phyloP scores from a whole-genome alignment of 345 rosid genomes.

The Murraya koenigii region DNA sequence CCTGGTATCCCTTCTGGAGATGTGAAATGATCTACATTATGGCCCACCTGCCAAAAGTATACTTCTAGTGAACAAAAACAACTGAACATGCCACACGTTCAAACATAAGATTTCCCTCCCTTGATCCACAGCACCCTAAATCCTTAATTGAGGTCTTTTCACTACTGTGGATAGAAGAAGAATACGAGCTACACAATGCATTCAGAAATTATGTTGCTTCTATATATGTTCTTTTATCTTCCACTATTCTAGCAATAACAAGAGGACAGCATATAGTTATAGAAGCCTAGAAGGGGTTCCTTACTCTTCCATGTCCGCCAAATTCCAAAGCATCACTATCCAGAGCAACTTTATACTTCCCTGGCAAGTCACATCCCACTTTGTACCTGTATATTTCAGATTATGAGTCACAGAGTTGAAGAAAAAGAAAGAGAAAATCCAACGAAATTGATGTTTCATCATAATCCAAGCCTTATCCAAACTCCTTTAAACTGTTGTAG shows the following conservation, averaged over 20 bases:
- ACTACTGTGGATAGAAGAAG: neutral
- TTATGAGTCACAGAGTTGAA: neutral
- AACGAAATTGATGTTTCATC: neutral
- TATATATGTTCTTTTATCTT: neutral
- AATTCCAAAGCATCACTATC: constrained; percentile 73
- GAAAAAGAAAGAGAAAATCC: neutral
- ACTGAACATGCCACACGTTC: neutral
- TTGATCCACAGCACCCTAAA: too few species aligned
- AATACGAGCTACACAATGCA: neutral
- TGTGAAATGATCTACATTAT: constrained; percentile 66
- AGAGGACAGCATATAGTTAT: constrained; percentile 9
- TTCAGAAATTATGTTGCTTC: neutral
- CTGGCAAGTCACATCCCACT: constrained; percentile 79
- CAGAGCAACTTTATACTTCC: constrained; percentile 72
- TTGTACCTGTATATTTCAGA: constrained; percentile 57
- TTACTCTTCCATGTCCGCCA: constrained; percentile 77
- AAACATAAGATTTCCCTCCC: neutral
- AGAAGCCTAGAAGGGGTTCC: constrained; percentile 16
- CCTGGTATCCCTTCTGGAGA: constrained; percentile 77
- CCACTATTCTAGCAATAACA: neutral
- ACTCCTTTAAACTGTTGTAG: neutral
- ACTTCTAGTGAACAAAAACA: neutral
- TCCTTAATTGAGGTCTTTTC: neutral
- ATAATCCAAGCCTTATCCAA: constrained; percentile 1
- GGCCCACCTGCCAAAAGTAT: constrained; percentile 52